Conservation (phyloP, 495 filamentous ascomycete species). For the Cercophora newfieldiana region DNA sequence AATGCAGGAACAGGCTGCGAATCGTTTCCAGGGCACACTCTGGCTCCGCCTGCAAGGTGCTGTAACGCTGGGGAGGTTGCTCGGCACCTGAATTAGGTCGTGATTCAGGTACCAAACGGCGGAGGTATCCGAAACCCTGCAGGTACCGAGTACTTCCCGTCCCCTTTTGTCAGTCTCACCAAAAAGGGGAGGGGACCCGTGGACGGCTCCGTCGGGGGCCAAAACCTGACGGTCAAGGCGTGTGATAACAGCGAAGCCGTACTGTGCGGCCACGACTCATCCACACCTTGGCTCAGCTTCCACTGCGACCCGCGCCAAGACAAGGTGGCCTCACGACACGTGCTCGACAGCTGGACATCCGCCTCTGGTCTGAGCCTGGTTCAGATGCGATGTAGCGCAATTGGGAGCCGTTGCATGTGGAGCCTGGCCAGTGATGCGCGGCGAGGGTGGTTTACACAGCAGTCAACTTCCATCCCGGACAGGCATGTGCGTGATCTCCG, state of each 20-base stretch:
- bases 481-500: too few relatives aligned
- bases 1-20: constrained; percentile 22
- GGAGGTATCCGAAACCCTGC: constrained; percentile 20
- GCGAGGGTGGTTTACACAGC: too few relatives aligned
- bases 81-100: constrained; percentile 3
- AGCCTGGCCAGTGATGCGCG: too few relatives aligned
- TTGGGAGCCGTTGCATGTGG: too few relatives aligned
- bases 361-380: too few relatives aligned
- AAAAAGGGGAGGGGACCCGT: background rate
- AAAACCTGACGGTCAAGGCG: background rate
- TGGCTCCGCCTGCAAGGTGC: constrained; percentile 15
- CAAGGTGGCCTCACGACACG: constrained; percentile 15
- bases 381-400: too few relatives aligned
- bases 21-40: background rate
- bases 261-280: background rate
- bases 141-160: constrained; percentile 1
- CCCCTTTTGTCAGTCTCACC: background rate
- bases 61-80: background rate
- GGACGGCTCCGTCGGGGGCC: background rate
- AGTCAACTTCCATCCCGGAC: too few relatives aligned
- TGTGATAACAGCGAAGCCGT: background rate
- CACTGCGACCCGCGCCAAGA: constrained; percentile 4
- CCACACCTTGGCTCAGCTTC: background rate
- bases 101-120: constrained; percentile 8
- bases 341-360: constrained; percentile 10